A percentile compares a stretch with the other conserved stretches of the same genome.
Conservation (phyloP, 129 eudicot genomes). For the Escallonia herrerae region DNA sequence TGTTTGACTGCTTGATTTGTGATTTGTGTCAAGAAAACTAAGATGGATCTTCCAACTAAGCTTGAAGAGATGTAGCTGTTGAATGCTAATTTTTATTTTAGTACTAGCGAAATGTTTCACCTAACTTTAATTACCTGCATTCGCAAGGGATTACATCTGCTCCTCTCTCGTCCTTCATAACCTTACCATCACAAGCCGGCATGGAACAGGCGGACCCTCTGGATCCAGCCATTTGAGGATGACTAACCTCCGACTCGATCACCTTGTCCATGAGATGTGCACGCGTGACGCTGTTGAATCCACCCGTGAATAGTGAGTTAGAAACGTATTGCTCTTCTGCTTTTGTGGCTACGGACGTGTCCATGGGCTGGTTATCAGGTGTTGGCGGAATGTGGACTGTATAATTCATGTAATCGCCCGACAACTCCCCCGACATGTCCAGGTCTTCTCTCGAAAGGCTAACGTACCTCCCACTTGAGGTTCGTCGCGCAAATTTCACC, state of each 20-base stretch:
- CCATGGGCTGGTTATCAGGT: constrained; percentile 70
- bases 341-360: constrained; percentile 65
- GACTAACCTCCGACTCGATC: constrained; percentile 61
- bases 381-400: constrained; percentile 77
- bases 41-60: too few species aligned
- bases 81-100: too few species aligned
- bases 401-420: constrained; percentile 70
- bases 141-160: constrained; percentile 63
- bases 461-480: constrained; percentile 77
- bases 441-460: constrained; percentile 64
- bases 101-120: too few species aligned
- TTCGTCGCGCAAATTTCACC: constrained; percentile 81
- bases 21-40: too few species aligned
- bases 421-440: constrained; percentile 52
- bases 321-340: constrained; percentile 92
- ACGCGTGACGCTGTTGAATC: constrained; percentile 87
- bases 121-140: constrained; percentile 49
- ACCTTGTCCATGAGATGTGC: constrained; percentile 89
- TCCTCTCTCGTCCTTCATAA: constrained; percentile 81
- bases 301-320: constrained; percentile 76
- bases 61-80: too few species aligned
- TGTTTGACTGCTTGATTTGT: too few species aligned
- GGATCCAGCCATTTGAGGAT: constrained; percentile 74
- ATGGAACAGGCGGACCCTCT: constrained; percentile 64
- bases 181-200: constrained; percentile 77